A percentile compares a stretch with the other conserved stretches of the same genome.
Conservation (phyloP, 495 filamentous ascomycete species). For the Penicillium lagena region DNA sequence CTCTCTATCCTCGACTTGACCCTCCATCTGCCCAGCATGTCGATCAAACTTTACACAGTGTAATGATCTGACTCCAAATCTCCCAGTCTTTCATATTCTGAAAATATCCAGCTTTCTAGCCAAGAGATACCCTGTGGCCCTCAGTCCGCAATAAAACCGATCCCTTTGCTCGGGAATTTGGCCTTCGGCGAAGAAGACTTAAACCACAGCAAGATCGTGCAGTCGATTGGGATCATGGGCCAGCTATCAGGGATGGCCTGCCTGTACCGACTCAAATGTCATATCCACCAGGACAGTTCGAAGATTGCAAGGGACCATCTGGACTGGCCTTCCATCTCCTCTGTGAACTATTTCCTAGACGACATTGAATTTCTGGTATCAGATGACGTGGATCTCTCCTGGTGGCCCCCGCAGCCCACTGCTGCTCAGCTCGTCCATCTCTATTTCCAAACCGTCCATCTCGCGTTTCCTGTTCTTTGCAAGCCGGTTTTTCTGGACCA, state of each 20-base stretch:
- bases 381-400: conserved; percentile 37
- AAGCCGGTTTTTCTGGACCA: conserved; percentile 29
- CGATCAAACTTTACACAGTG: conserved; percentile 12
- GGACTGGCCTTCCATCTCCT: conserved; percentile 18
- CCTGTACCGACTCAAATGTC: conserved; percentile 37
- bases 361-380: conserved; percentile 32
- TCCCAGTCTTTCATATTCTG: no score
- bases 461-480: conserved; percentile 49
- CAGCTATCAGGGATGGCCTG: conserved; percentile 54
- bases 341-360: conserved; percentile 46
- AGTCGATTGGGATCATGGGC: conserved; percentile 50
- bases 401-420: conserved; percentile 36
- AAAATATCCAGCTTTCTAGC: no score
- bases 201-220: conserved; percentile 38
- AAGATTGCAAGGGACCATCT: conserved; percentile 4
- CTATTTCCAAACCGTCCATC: conserved; percentile 51
- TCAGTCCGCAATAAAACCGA: neutral
- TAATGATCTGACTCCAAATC: no score
- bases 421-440: conserved; percentile 44
- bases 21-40: conserved; percentile 16
- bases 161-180: conserved; percentile 37
- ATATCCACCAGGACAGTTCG: conserved; percentile 10
- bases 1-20: conserved; percentile 19
- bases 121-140: no score
- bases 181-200: conserved; percentile 52